Evolutionary conservation across 2,329 filamentous ascomycete genomes (phyloP).

Genomic region (Penicillium sp.): DNA sequence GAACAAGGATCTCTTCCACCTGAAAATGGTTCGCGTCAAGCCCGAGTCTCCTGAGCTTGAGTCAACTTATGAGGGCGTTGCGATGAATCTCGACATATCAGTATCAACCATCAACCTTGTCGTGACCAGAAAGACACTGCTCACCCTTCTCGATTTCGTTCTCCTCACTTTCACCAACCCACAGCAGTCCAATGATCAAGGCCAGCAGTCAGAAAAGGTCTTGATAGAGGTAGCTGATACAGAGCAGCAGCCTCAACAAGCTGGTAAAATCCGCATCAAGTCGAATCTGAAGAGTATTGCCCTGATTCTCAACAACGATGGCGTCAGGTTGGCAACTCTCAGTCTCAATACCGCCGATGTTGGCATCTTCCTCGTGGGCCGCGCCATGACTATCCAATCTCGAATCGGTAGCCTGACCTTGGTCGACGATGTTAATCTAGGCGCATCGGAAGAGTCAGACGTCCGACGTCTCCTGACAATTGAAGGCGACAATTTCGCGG

Average conservation of each 20-base stretch:
- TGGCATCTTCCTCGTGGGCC: constrained; percentile 81
- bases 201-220: constrained; percentile 34
- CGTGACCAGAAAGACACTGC: constrained; percentile 86
- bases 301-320: constrained; percentile 95
- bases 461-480: constrained; percentile 89
- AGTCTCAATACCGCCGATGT: constrained; percentile 92
- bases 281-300: constrained; percentile 91
- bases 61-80: constrained; percentile 86
- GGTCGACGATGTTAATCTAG: constrained; percentile 90
- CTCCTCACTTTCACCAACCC: constrained; percentile 82
- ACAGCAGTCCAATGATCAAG: constrained; percentile 49
- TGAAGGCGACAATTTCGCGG: constrained; percentile 90
- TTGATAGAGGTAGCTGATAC: constrained; percentile 30
- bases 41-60: constrained; percentile 90
- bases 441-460: constrained; percentile 76
- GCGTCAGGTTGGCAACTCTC: constrained; percentile 87
- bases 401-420: constrained; percentile 85
- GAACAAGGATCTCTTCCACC: constrained; percentile 76
- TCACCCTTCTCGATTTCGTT: constrained; percentile 92
- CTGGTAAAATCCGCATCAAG: constrained; percentile 87
- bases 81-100: constrained; percentile 86
- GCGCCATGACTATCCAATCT: constrained; percentile 83
- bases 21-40: constrained; percentile 90
- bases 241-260: constrained; percentile 38
- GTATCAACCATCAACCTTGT: constrained; percentile 96